Conservation (phyloP, 2,329 filamentous ascomycete genomes). For the Pleomassaria siparia region DNA sequence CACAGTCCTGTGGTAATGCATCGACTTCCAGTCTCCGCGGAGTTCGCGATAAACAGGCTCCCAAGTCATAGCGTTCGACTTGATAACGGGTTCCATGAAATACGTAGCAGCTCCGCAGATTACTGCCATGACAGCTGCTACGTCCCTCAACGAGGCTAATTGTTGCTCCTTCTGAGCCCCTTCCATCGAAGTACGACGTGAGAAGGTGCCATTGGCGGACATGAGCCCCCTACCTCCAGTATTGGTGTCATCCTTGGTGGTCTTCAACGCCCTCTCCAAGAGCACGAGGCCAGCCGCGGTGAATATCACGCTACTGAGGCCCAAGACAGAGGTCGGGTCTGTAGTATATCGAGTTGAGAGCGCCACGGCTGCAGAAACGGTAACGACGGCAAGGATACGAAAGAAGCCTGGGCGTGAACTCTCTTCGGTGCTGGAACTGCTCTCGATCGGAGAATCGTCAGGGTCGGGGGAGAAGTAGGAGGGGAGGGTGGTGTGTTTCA, state of each 20-base stretch:
- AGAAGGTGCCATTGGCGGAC: conserved; percentile 38
- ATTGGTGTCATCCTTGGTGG: conserved; percentile 24
- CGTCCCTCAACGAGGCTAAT: conserved; percentile 31
- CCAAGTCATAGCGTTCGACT: conserved; percentile 28
- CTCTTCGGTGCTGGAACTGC: conserved; percentile 16
- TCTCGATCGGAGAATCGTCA: conserved; percentile 23
- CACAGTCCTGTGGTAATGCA: conserved; percentile 29
- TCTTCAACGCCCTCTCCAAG: conserved; percentile 40
- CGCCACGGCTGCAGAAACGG: conserved; percentile 39
- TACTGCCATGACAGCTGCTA: conserved; percentile 26
- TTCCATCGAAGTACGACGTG: conserved; percentile 25
- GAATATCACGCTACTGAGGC: conserved; percentile 46
- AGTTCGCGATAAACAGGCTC: conserved; percentile 26
- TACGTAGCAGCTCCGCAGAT: conserved; percentile 31
- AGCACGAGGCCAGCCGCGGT: conserved; percentile 44
- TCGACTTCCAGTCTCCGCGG: conserved; percentile 27
- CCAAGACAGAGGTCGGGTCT: conserved; percentile 41
- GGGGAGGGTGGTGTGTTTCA: conserved; percentile 26
- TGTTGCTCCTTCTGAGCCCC: conserved; percentile 27
- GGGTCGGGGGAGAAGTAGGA: conserved; percentile 18
- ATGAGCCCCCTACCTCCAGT: conserved; percentile 32
- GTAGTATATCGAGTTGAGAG: conserved; percentile 37
- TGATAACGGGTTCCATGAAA: conserved; percentile 31
- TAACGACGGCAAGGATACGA: conserved; percentile 36
- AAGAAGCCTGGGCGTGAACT: conserved; percentile 21